phyloP scores from a whole-genome alignment of 2,329 filamentous ascomycete species.

The Pseudonectria buxi region DNA sequence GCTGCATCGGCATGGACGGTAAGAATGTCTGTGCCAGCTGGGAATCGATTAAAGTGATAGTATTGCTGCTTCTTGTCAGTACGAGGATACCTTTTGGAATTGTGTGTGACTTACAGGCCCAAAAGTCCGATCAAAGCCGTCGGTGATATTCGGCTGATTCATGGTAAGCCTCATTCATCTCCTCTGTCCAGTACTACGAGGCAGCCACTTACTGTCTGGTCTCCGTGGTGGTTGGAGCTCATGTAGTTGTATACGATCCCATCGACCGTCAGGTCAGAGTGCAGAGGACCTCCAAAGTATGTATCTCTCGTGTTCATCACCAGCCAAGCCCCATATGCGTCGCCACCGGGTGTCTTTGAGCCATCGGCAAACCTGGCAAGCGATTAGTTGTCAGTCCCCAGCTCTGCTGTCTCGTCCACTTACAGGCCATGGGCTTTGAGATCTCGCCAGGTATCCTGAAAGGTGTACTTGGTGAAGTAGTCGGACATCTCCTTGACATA shows the following conservation, averaged over 20 bases:
- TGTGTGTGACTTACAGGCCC: slow-evolving; percentile 36
- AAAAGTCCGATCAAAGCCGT: slow-evolving; percentile 59
- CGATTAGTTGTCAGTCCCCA: slow-evolving; percentile 3
- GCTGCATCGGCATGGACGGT: slow-evolving; percentile 48
- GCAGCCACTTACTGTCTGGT: slow-evolving; percentile 35
- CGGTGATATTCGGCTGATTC: slow-evolving; percentile 49
- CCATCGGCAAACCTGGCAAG: slow-evolving; percentile 27
- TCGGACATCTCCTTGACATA: slow-evolving; percentile 51
- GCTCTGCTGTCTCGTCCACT: slow-evolving; percentile 1
- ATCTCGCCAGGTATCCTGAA: slow-evolving; percentile 51
- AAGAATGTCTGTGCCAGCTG: slow-evolving; percentile 36
- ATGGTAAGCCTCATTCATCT: slow-evolving; percentile 3
- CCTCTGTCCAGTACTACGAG: accelerated
- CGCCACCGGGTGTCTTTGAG: slow-evolving; percentile 38
- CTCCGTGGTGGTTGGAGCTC: slow-evolving; percentile 57
- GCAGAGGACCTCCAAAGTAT: slow-evolving; percentile 54
- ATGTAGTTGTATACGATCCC: slow-evolving; percentile 61
- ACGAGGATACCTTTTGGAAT: neutral
- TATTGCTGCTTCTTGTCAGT: slow-evolving; percentile 34
- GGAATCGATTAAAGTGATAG: slow-evolving; percentile 55
- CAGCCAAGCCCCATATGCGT: slow-evolving; percentile 54
- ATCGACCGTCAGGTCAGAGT: slow-evolving; percentile 57
- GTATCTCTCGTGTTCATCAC: slow-evolving; percentile 60
- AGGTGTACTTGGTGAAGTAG: slow-evolving; percentile 63
- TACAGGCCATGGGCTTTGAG: slow-evolving; percentile 49